Percentiles rank a stretch among this genome's conserved stretches.
Conservation (phyloP, 768 basidiomycete species). For the Phylloporus arenicola region DNA sequence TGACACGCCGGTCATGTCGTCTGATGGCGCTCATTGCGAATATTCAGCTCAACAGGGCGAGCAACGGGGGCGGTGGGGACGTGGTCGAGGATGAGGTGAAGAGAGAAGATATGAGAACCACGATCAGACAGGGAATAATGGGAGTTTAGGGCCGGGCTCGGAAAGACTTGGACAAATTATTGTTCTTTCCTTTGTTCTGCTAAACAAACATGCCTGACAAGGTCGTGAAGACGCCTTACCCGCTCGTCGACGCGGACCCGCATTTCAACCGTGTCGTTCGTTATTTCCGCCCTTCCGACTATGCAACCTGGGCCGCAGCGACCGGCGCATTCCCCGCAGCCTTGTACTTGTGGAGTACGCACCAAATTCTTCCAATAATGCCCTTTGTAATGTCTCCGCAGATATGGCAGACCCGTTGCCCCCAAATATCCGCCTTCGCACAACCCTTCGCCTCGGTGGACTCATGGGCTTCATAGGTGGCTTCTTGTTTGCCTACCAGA, state of each 20-base stretch:
- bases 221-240: conserved; percentile 62
- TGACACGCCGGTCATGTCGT: conserved; percentile 37
- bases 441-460: conserved; percentile 52
- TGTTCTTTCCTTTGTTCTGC: conserved; percentile 4
- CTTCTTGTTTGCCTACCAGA: conserved; percentile 90
- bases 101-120: conserved; percentile 20
- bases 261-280: conserved; percentile 81
- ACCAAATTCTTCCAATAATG: conserved; percentile 2
- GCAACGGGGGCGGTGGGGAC: not conserved
- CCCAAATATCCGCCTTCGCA: conserved; percentile 33
- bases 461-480: conserved; percentile 84
- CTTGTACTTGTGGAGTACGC: conserved; percentile 76
- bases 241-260: conserved; percentile 92
- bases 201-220: conserved; percentile 36
- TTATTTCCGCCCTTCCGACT: conserved; percentile 87
- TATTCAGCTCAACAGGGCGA: conserved; percentile 3
- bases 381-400: conserved; percentile 18
- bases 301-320: conserved; percentile 73
- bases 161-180: conserved; percentile 6
- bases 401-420: conserved; percentile 44
- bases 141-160: conserved; percentile 29
- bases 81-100: conserved; percentile 11
- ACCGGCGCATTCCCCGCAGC: conserved; percentile 80
- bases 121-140: conserved; percentile 16
- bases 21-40: conserved; percentile 54